Evolutionary conservation across 78 protist genomes (phyloP).

Genomic region (Bodo saltans): DNA sequence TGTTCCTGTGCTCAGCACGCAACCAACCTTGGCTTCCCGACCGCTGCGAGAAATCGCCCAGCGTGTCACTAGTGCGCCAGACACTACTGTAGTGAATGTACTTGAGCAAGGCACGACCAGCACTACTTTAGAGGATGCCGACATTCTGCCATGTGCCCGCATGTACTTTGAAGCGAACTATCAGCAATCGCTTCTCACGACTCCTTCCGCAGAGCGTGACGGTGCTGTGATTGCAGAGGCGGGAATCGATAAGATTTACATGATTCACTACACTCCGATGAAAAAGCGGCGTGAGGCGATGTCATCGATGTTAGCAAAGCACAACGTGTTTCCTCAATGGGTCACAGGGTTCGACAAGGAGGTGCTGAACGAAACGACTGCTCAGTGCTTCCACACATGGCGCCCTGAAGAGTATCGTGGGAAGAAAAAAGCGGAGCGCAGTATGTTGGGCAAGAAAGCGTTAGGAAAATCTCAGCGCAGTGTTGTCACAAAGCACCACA

Average conservation of each 20-base stretch:
- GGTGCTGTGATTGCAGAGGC: too few species aligned
- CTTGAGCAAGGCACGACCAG: too few species aligned
- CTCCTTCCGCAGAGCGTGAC: too few species aligned
- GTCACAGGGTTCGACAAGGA: constrained; percentile 6
- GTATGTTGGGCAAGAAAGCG: background rate
- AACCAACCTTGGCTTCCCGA: too few species aligned
- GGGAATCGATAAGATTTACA: constrained; percentile 19
- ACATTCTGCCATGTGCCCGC: too few species aligned
- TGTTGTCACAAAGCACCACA: constrained; percentile 17
- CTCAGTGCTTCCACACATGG: background rate
- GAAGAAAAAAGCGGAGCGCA: background rate
- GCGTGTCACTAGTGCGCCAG: too few species aligned
- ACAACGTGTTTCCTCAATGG: background rate
- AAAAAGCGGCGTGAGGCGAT: background rate
- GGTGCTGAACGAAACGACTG: background rate
- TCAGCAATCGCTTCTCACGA: too few species aligned
- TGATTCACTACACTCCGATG: constrained; percentile 30
- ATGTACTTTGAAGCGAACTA: too few species aligned
- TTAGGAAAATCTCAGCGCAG: background rate
- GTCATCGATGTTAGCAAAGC: background rate
- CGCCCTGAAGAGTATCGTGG: background rate
- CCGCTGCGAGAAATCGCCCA: too few species aligned
- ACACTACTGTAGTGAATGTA: too few species aligned
- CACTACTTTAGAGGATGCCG: too few species aligned
- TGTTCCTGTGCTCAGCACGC: too few species aligned